Conservation (phyloP, 129 eudicot species). For the Erigeron canadensis region DNA sequence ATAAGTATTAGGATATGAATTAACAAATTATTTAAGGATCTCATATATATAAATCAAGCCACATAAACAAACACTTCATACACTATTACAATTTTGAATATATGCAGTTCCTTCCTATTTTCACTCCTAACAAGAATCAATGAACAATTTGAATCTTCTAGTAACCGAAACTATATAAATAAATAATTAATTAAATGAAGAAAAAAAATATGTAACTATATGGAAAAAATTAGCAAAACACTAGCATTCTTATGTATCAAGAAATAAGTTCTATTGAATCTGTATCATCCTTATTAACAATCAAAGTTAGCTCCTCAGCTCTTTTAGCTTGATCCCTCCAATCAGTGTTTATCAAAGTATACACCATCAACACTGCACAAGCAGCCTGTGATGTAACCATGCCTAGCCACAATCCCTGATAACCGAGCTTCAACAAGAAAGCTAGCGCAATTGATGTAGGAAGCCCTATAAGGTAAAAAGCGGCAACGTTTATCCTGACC, state of each 20-base stretch:
- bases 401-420: slow-evolving; percentile 67
- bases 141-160: slow-evolving; percentile 9
- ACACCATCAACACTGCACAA: slow-evolving; percentile 57
- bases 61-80: slow-evolving; percentile 1
- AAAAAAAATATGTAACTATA: neutral
- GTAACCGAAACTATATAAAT: too few relatives aligned
- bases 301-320: slow-evolving; percentile 55
- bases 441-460: slow-evolving; percentile 53
- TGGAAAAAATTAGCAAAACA: neutral
- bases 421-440: slow-evolving; percentile 48
- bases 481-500: slow-evolving; percentile 51
- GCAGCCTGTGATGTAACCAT: slow-evolving; percentile 55
- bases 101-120: slow-evolving; percentile 2
- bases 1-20: too few relatives aligned
- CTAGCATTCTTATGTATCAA: slow-evolving; percentile 6
- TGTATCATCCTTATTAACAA: slow-evolving; percentile 31
- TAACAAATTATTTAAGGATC: too few relatives aligned
- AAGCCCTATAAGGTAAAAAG: slow-evolving; percentile 65
- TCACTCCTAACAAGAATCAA: slow-evolving; percentile 8
- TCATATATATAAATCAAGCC: too few relatives aligned
- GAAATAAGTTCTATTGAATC: slow-evolving; percentile 44
- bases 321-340: slow-evolving; percentile 62
- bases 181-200: too few relatives aligned
- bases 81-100: neutral
- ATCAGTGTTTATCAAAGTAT: slow-evolving; percentile 46